Conservation (phyloP, 306 rosid genomes). For the Psophocarpus tetragonolobus region DNA sequence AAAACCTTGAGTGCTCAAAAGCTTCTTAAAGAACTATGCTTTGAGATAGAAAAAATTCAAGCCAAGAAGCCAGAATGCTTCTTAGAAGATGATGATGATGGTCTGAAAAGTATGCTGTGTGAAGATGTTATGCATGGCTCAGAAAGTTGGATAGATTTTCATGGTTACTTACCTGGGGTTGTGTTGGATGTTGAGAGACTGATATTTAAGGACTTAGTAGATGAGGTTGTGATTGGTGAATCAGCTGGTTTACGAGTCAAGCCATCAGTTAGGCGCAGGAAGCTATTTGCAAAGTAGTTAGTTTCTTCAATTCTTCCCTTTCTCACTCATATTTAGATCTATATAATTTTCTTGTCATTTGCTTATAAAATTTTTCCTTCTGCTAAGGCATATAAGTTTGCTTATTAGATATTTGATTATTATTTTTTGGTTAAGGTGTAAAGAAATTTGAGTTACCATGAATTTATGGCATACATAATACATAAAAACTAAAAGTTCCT, state of each 20-base stretch:
- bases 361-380: not conserved
- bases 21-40: constrained; percentile 79
- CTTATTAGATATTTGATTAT: constrained; percentile 27
- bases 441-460: constrained; percentile 42
- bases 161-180: constrained; percentile 54
- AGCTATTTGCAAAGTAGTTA: constrained; percentile 64
- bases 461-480: constrained; percentile 36
- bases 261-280: constrained; percentile 59
- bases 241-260: constrained; percentile 60
- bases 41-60: constrained; percentile 67
- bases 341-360: constrained; percentile 28
- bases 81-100: constrained; percentile 59
- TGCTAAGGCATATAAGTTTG: constrained; percentile 9
- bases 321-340: constrained; percentile 29
- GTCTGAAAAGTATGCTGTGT: constrained; percentile 47
- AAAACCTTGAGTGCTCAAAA: constrained; percentile 67
- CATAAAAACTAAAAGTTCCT: constrained; percentile 20
- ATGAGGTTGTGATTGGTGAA: constrained; percentile 73
- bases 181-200: constrained; percentile 76
- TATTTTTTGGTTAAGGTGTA: constrained; percentile 37
- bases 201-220: constrained; percentile 80
- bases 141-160: constrained; percentile 63
- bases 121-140: constrained; percentile 65
- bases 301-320: constrained; percentile 30
- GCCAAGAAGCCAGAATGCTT: constrained; percentile 49